phyloP scores from a whole-genome alignment of 1,139 yeast species.

The Saccharomyces hybrid region DNA sequence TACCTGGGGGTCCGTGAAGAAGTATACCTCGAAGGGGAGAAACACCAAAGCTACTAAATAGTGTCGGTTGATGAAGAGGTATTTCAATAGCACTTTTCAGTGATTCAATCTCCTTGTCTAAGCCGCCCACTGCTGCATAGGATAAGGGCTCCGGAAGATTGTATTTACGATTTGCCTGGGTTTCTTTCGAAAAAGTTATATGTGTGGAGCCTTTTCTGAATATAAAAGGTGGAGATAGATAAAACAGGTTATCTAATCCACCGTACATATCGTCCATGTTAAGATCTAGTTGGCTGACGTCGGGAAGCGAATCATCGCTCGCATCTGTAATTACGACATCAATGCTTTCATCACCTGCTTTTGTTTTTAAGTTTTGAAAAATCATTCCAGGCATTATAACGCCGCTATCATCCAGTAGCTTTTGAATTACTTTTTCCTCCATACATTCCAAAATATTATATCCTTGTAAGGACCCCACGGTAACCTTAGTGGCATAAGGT shows the following conservation, averaged over 20 bases:
- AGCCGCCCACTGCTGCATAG: conserved; percentile 69
- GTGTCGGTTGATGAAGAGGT: conserved; percentile 70
- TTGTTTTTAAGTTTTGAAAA: conserved; percentile 20
- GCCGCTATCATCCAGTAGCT: conserved; percentile 44
- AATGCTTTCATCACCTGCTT: conserved; percentile 20
- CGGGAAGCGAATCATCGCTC: conserved; percentile 32
- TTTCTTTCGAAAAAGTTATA: conserved; percentile 23
- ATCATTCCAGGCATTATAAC: conserved; percentile 51
- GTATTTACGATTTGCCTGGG: conserved; percentile 24
- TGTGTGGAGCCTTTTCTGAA: conserved; percentile 38
- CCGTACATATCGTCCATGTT: conserved; percentile 16
- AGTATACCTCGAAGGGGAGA: conserved; percentile 86
- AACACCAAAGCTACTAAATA: conserved; percentile 80
- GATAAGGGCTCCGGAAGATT: conserved; percentile 38
- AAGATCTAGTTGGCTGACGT: conserved; percentile 31
- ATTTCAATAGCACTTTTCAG: conserved; percentile 66
- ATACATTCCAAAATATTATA: conserved; percentile 17
- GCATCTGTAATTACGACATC: conserved; percentile 27
- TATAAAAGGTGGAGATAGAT: conserved; percentile 42
- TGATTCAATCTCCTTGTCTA: conserved; percentile 52
- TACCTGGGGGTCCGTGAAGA: conserved; percentile 95
- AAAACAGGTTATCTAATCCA: conserved; percentile 15
- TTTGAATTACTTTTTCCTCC: conserved; percentile 31
- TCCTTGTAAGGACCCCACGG: conserved; percentile 30
- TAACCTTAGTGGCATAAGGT: conserved; percentile 36